Base-by-base conservation (phyloP, 2,329 filamentous ascomycete species). In the Coniochaeta sp. region DNA sequence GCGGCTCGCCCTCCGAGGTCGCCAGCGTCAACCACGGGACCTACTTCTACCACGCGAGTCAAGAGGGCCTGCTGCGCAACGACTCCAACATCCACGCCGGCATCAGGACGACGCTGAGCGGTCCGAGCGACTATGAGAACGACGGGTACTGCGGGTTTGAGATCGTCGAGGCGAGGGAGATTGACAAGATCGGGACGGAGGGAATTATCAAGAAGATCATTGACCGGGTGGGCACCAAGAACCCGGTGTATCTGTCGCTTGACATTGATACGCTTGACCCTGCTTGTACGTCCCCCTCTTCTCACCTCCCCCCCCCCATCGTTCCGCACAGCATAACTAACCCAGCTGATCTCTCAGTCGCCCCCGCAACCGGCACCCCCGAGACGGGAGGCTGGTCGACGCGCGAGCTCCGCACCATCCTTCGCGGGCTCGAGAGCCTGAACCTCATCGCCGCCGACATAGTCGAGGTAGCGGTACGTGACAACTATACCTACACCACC, bases 241-340 rank as follows among this genome's bases (percentile, higher is more conserved):
- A 83, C 55, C 89, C 89, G 0, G 87, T 94, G 0, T 95, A 95
- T 63, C 70, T 95, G 28, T 88, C 82, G 6, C 85, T 95, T 46
- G 91, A 96, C 63, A 95, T 95, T 60, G 90, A 95, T 63, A 91
- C 89, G 0, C 74, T 95, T 3, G 90, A 95, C 64, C 90, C 91
- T 8, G 88, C 88, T 5, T 92, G 79, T 82, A 66, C 66, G 77
- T 70, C 8, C 24, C 42, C 14, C 45, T 18, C 22, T 22, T n/a
- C 7, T 12, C 48, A 1, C 28, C 30, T 31, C 5, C 3, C 27
- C 16, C 10, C 4, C 8, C 16, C 26, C 18, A 4, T 48, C 7
- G n/a, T 3, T 10, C 8, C n/a, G 8, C 12, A 48, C 28, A 12
- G 28, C 52, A 2, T 63, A 28, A 63, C 49, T 27, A 22, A 22